A percentile compares a stretch with the other conserved stretches of the same genome.
Evolutionary conservation across 2,329 filamentous ascomycete species (phyloP).

Genomic region (Alternaria sp.): DNA sequence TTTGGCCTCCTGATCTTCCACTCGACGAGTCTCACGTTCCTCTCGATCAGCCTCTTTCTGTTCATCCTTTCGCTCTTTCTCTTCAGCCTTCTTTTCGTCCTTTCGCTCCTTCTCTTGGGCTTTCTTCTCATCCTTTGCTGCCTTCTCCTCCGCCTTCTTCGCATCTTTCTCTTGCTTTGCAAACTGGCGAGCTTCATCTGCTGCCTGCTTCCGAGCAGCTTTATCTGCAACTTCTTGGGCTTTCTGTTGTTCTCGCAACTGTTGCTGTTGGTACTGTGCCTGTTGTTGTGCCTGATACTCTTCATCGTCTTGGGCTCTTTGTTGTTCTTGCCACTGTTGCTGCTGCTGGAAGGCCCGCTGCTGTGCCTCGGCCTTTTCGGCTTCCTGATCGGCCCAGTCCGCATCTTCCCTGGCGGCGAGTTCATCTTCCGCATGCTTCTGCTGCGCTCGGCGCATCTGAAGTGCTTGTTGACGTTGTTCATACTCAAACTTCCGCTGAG

Average conservation of each 20-base stretch:
- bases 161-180: neutral
- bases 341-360: neutral
- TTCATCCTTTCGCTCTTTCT: neutral
- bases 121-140: neutral
- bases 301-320: neutral
- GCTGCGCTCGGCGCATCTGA: neutral
- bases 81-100: neutral
- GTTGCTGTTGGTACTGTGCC: neutral
- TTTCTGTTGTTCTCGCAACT: neutral
- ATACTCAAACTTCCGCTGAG: neutral
- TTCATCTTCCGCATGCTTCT: neutral
- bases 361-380: neutral
- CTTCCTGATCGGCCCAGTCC: neutral
- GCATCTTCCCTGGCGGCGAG: neutral
- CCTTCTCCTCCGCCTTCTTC: neutral
- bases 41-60: neutral
- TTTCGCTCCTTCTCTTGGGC: neutral
- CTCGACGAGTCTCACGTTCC: neutral
- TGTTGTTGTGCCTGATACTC: neutral
- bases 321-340: neutral
- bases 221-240: neutral
- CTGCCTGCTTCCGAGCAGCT: neutral
- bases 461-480: neutral
- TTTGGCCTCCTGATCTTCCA: neutral
- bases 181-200: neutral